Evolutionary conservation across 78 protist genomes (phyloP).

Genomic region (Creolimax fragrantissima): DNA sequence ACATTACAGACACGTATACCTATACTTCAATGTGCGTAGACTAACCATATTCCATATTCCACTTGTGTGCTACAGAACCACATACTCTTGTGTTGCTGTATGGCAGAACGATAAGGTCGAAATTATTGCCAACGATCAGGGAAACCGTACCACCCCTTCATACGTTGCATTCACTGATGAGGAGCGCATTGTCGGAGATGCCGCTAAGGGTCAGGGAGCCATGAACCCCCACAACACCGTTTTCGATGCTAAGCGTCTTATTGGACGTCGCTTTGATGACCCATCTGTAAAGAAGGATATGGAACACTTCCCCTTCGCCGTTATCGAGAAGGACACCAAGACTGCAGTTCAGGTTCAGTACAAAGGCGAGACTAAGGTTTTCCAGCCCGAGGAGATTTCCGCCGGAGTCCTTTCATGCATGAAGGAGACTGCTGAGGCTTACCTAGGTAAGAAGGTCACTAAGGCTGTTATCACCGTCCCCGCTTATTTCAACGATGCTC

Average conservation of each 20-base stretch:
- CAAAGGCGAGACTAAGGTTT: conserved; percentile 63
- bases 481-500: conserved; percentile 90
- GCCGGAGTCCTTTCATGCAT: conserved; percentile 78
- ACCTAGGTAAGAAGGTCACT: conserved; percentile 75
- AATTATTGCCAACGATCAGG: conserved; percentile 89
- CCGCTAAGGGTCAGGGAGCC: conserved; percentile 92
- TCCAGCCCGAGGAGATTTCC: conserved; percentile 80
- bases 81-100: conserved; percentile 46
- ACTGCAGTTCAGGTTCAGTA: conserved; percentile 57
- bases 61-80: background rate
- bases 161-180: conserved; percentile 91
- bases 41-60: background rate
- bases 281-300: conserved; percentile 63
- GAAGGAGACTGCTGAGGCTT: conserved; percentile 88
- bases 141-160: conserved; percentile 82
- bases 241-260: conserved; percentile 59
- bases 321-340: conserved; percentile 40
- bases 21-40: background rate
- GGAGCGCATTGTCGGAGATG: conserved; percentile 88
- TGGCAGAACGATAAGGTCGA: conserved; percentile 69
- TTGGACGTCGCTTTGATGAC: conserved; percentile 68
- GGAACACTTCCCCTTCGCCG: conserved; percentile 87
- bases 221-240: conserved; percentile 91
- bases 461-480: conserved; percentile 95
- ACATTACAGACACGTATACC: background rate